These are phyloP conservation scores for Phytophthora macrochlamydospora DNA, from an alignment of 352 stramenopile genomes.

Conservation along the genomic window DNA sequence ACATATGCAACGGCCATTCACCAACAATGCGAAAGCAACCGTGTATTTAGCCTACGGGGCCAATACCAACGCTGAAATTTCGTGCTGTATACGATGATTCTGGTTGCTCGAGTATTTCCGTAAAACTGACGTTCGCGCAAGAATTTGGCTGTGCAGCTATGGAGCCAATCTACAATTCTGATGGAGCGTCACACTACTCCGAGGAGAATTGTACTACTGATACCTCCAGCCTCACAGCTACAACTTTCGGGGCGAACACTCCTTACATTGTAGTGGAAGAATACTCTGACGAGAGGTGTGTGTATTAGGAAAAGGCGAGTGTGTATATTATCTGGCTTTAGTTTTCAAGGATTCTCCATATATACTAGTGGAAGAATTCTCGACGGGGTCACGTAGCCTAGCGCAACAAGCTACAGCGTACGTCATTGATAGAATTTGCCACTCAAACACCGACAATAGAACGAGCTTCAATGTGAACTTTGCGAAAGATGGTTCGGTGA, in stretches of 20 bases:
- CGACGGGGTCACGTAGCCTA: neutral
- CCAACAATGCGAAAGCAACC: slow-evolving; percentile 1
- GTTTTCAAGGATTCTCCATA: neutral
- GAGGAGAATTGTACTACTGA: slow-evolving; percentile 1
- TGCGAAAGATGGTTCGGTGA: neutral
- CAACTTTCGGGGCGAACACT: neutral
- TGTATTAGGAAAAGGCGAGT: no score
- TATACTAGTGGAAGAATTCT: slow-evolving; percentile 10
- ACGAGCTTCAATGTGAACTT: slow-evolving; percentile 11
- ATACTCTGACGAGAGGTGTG: no score
- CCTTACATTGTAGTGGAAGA: no score
- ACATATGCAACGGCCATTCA: slow-evolving; percentile 5
- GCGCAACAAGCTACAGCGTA: slow-evolving; percentile 9
- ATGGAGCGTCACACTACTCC: slow-evolving; percentile 6
- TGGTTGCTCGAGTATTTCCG: slow-evolving; percentile 3
- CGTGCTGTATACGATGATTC: slow-evolving; percentile 8
- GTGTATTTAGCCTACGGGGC: neutral
- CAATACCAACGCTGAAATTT: no score
- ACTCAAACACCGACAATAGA: slow-evolving; percentile 2
- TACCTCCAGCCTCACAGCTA: neutral
- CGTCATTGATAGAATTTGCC: slow-evolving; percentile 7
- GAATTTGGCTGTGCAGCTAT: neutral
- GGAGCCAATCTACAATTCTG: neutral
- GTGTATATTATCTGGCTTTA: no score
- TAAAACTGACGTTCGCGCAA: slow-evolving; percentile 3